phyloP scores from a whole-genome alignment of 768 basidiomycete species.

The Termitomyces sp. region DNA sequence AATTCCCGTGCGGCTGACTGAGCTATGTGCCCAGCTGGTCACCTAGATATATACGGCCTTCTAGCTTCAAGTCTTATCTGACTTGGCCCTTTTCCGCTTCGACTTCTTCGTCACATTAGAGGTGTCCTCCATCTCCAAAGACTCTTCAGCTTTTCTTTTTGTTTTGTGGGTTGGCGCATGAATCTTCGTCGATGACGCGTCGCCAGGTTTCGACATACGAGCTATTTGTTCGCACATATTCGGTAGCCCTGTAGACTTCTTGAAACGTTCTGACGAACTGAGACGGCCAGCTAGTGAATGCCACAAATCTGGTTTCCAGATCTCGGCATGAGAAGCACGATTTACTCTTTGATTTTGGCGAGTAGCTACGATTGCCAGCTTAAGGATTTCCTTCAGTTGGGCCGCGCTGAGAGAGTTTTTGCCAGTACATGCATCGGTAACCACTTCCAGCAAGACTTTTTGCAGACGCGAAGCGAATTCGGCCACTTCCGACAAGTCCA shows the following conservation, averaged over 20 bases:
- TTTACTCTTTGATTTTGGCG: conserved; percentile 55
- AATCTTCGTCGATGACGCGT: conserved; percentile 12
- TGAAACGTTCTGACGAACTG: conserved; percentile 50
- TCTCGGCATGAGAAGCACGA: conserved; percentile 20
- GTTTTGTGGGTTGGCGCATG: conserved; percentile 1
- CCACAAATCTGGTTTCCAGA: conserved; percentile 65
- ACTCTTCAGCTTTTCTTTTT: conserved; percentile 38
- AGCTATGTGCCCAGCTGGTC: not conserved
- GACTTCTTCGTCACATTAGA: conserved; percentile 20
- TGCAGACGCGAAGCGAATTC: conserved; percentile 49
- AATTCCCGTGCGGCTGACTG: not conserved
- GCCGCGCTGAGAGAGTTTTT: conserved; percentile 43
- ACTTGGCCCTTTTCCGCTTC: conserved; percentile 41
- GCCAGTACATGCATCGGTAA: conserved; percentile 44
- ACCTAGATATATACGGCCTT: not conserved
- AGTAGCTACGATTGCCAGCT: conserved; percentile 57
- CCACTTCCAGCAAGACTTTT: conserved; percentile 39
- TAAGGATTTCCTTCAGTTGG: conserved; percentile 78
- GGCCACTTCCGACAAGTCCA: conserved; percentile 33
- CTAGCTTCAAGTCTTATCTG: conserved; percentile 23
- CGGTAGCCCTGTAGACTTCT: conserved; percentile 53
- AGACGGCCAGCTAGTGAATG: conserved; percentile 41
- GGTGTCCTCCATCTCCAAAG: conserved; percentile 15
- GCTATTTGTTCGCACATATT: conserved; percentile 62
- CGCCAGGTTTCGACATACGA: conserved; percentile 15